Conservation (phyloP, 768 basidiomycete genomes). For the Mycena rebaudengoi region DNA sequence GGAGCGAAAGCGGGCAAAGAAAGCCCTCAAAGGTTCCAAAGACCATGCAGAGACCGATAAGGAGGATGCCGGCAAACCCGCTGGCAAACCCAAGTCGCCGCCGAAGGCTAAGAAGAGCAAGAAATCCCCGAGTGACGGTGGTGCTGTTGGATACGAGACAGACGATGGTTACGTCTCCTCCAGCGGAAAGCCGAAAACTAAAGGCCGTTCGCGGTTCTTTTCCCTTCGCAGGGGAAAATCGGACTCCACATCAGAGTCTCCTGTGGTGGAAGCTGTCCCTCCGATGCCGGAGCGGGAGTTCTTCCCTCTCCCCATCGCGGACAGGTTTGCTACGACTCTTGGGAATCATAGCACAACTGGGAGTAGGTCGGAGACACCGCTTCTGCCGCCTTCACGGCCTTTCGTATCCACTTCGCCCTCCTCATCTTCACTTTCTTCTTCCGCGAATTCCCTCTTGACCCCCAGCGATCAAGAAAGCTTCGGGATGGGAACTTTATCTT, state of each 20-base stretch:
- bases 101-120: conserved; percentile 31
- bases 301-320: conserved; percentile 55
- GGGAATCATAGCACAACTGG: background rate
- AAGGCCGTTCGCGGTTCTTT: conserved; percentile 49
- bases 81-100: conserved; percentile 14
- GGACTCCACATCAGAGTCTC: conserved; percentile 42
- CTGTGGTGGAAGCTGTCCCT: conserved; percentile 21
- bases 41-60: conserved; percentile 24
- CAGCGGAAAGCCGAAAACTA: conserved; percentile 38
- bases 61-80: conserved; percentile 17
- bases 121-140: conserved; percentile 10
- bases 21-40: conserved; percentile 31
- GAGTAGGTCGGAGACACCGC: conserved; percentile 18
- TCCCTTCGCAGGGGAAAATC: conserved; percentile 49
- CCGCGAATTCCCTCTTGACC: conserved; percentile 18
- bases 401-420: conserved; percentile 16
- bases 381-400: conserved; percentile 15
- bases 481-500: conserved; percentile 1
- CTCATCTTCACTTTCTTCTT: conserved; percentile 25
- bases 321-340: conserved; percentile 52
- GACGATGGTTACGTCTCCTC: conserved; percentile 36
- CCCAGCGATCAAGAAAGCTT: conserved; percentile 19
- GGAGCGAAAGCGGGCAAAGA: conserved; percentile 29
- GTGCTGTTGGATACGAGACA: conserved; percentile 33
- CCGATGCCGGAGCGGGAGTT: conserved; percentile 39